These are phyloP conservation scores for Dryas octopetala DNA, from an alignment of 306 rosid genomes.

Conservation along the genomic window DNA sequence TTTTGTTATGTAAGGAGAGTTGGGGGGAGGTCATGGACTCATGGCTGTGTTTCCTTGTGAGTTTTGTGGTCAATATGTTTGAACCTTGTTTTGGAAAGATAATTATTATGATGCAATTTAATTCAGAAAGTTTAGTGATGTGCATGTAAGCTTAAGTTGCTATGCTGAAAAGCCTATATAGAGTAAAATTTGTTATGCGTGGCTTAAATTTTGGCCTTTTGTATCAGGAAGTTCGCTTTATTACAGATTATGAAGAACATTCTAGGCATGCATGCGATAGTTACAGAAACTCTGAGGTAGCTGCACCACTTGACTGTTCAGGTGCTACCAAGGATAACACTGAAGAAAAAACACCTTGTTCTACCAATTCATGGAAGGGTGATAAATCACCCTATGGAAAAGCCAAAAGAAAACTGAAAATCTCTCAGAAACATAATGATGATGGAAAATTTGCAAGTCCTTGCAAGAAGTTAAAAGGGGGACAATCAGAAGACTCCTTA, in stretches of 20 bases:
- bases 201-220: background rate
- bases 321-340: background rate
- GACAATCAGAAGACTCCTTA: constrained; percentile 3
- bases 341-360: background rate
- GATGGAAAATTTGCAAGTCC: background rate
- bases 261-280: background rate
- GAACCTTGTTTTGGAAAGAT: background rate
- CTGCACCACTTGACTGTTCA: background rate
- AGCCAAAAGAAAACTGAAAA: background rate
- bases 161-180: background rate
- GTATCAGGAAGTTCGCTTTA: constrained; percentile 2
- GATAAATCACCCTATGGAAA: constrained; percentile 3
- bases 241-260: background rate
- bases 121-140: background rate
- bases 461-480: constrained; percentile 4
- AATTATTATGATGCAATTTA: background rate
- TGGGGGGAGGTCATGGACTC: background rate
- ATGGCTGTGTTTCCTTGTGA: background rate
- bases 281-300: background rate
- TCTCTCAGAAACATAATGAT: background rate
- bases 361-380: background rate
- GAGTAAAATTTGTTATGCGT: background rate
- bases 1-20: background rate
- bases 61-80: background rate
- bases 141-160: background rate